Conservation (phyloP, 345 rosid species). For the Pistacia integerrima region DNA sequence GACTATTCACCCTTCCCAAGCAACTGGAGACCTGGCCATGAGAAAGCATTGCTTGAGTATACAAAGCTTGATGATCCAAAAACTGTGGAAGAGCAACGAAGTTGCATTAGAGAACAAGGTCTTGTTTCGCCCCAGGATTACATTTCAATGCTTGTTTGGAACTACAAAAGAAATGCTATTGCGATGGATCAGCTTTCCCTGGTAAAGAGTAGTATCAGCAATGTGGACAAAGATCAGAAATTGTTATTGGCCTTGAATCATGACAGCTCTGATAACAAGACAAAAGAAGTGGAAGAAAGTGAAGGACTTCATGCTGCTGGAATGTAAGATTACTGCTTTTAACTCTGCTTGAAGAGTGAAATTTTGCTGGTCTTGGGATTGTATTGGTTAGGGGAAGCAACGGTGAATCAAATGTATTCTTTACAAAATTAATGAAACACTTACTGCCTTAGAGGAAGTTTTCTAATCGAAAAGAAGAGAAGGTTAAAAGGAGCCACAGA, state of each 20-base stretch:
- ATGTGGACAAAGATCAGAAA: constrained; percentile 35
- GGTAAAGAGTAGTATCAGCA: constrained; percentile 27
- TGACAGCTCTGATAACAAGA: constrained; percentile 28
- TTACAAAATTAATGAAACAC: neutral
- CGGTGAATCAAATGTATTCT: neutral
- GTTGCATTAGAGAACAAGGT: constrained; percentile 68
- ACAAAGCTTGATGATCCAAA: constrained; percentile 73
- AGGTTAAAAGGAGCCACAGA: neutral
- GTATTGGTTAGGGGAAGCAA: constrained; percentile 5
- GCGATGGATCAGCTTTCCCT: constrained; percentile 67
- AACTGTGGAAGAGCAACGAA: constrained; percentile 74
- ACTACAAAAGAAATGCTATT: constrained; percentile 83
- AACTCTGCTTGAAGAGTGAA: constrained; percentile 9
- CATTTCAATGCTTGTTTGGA: constrained; percentile 94
- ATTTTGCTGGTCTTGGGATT: neutral
- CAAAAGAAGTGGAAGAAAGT: constrained; percentile 43
- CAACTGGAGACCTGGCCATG: constrained; percentile 92
- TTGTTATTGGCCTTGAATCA: constrained; percentile 40
- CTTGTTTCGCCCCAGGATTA: constrained; percentile 92
- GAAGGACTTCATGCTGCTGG: constrained; percentile 46
- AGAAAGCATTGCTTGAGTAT: constrained; percentile 78
- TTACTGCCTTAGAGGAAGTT: neutral
- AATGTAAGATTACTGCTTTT: constrained; percentile 32
- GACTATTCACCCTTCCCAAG: constrained; percentile 86
- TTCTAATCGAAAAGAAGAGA: neutral